Base-by-base conservation (phyloP, 805 yeast species). In the Ogataea ganodermae region DNA sequence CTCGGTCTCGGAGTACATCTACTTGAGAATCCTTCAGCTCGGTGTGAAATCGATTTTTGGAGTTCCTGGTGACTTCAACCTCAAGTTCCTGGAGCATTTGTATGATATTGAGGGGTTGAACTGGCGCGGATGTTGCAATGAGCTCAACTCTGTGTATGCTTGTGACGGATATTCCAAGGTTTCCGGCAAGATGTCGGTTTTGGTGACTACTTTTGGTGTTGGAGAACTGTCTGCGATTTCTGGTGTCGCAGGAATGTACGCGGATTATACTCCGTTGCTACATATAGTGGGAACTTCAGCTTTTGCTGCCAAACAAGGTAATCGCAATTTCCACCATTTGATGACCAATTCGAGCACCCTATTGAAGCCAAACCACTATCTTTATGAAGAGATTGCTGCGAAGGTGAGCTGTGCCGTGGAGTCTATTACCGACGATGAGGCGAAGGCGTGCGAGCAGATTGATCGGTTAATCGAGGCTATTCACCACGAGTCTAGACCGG, bases 401-500 rank as follows among this genome's bases (percentile, higher is more conserved):
- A 75, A 76, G 42, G 64, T 81, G 31, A 74, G 84, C 33, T 80
- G 86, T 51, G 72, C 79, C 22, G 70, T 76, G 35, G 86, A 75
- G 51, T 67, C 75, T 35, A 62, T 84, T 33, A 70, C 64, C 13
- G 59, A 56, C 20, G 74, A 79, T 57, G 69, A 76, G 1, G 56
- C 60, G 0, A 65, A 67, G 4, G 86, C 84, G 0, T 74, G 83
- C 43, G 70, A 68, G n/a, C 80, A 84, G 61, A 78, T 91, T 45
- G 97, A 91, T 65, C 68, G 71, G 14, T 88, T 87, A 4, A 76
- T 91, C 45, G 61, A 63, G 33, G 70, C 75, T 18, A 78, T 88
- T 40, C 72, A 79, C 62, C 70, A 63, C 36, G 71, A 77, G 41
- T 80, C 84, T 17, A 80, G 88, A 64, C 97, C 97, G 0, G 97